These are phyloP conservation scores for Aspergillus carlsbadensis DNA, from an alignment of 495 filamentous ascomycete genomes.

Conservation along the genomic window DNA sequence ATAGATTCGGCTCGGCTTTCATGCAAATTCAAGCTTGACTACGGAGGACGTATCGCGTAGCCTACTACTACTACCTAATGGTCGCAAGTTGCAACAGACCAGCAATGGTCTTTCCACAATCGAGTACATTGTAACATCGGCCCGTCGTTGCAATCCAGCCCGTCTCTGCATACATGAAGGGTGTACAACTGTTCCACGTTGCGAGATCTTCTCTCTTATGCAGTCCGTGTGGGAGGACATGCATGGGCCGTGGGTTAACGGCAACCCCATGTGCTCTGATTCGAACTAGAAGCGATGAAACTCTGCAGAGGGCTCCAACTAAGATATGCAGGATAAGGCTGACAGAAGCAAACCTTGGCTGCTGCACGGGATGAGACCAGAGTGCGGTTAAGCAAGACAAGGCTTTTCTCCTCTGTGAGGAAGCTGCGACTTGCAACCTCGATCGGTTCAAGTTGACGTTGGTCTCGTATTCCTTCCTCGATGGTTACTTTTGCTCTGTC, in stretches of 20 bases:
- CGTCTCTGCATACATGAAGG: not conserved
- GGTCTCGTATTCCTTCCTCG: not conserved
- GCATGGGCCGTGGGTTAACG: slow-evolving; percentile 6
- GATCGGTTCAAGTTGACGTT: no score
- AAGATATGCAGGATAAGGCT: not conserved
- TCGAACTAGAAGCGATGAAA: not conserved
- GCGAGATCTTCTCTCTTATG: slow-evolving; percentile 13
- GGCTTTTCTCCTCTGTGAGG: not conserved
- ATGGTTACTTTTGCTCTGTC: slow-evolving; percentile 3
- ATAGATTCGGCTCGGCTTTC: not conserved
- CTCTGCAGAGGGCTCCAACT: no score
- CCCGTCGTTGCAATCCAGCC: slow-evolving; percentile 1
- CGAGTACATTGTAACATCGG: not conserved
- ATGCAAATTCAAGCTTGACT: not conserved
- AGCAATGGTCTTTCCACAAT: not conserved
- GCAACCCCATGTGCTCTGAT: slow-evolving; percentile 5
- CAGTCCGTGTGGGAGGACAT: slow-evolving; percentile 14
- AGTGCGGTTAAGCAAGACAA: no score
- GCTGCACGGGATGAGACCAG: no score
- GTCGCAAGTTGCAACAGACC: no score
- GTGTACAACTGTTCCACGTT: slow-evolving; percentile 8
- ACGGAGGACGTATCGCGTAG: not conserved
- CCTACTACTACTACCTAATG: not conserved
- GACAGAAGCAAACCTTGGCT: not conserved
- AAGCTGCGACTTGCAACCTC: no score